A percentile compares a stretch with the other conserved stretches of the same genome.
Conservation (phyloP, 768 basidiomycete species). For the Hericium rajendrae region DNA sequence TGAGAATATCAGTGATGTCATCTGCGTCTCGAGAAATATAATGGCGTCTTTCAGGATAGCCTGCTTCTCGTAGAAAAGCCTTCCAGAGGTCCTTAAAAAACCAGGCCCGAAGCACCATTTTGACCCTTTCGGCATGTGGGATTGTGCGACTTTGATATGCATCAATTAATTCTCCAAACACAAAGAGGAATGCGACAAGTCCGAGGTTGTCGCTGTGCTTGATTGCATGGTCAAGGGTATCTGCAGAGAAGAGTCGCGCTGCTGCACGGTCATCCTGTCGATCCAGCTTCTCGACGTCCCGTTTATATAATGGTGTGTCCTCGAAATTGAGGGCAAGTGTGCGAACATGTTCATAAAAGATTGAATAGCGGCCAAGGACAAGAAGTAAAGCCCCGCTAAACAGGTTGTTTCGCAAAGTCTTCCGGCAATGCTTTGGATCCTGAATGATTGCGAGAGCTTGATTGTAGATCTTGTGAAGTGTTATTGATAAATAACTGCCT, state of each 20-base stretch:
- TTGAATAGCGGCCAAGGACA: conserved; percentile 15
- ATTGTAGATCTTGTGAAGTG: too few relatives aligned
- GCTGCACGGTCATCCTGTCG: conserved; percentile 38
- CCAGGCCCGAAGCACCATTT: conserved; percentile 15
- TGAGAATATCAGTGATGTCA: conserved; percentile 18
- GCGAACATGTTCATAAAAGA: conserved; percentile 15
- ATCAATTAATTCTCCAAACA: conserved; percentile 22
- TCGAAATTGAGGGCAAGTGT: conserved; percentile 8
- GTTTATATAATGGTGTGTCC: background rate
- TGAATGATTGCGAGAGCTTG: conserved; percentile 17
- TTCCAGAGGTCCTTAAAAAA: conserved; percentile 22
- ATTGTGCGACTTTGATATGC: conserved; percentile 21
- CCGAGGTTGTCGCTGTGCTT: conserved; percentile 1
- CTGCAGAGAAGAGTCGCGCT: conserved; percentile 27
- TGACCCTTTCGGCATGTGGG: conserved; percentile 15
- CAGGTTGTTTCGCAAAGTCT: conserved; percentile 27
- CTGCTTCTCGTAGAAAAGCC: conserved; percentile 12
- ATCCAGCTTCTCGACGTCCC: conserved; percentile 31
- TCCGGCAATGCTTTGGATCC: conserved; percentile 27
- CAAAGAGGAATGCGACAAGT: conserved; percentile 28
- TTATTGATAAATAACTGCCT: too few relatives aligned
- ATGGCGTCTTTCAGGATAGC: conserved; percentile 11
- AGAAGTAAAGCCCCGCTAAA: conserved; percentile 24
- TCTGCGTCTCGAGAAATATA: conserved; percentile 18
- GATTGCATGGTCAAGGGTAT: conserved; percentile 18